Conservation (phyloP, 2,329 filamentous ascomycete species). For the Phialophora expanda region DNA sequence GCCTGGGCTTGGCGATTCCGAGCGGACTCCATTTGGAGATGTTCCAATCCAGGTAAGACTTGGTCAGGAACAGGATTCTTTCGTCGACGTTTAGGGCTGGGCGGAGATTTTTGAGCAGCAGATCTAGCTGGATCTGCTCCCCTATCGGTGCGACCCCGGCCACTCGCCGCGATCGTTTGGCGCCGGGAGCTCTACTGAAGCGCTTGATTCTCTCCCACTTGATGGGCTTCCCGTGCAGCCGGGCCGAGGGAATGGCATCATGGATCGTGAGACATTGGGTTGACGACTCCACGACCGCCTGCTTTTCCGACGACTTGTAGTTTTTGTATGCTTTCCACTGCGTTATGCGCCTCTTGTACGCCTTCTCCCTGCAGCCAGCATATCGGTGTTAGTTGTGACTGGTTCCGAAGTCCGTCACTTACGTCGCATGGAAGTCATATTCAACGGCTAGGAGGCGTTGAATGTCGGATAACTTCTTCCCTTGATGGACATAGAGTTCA, state of each 20-base stretch:
- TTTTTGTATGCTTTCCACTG: constrained; percentile 22
- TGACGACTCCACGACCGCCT: constrained; percentile 9
- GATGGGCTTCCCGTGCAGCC: constrained; percentile 16
- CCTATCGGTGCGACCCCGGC: constrained; percentile 13
- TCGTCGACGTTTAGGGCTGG: constrained; percentile 11
- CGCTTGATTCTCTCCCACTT: constrained; percentile 24
- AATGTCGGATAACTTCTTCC: constrained; percentile 18
- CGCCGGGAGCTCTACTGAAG: constrained; percentile 11
- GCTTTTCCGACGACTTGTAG: constrained; percentile 17
- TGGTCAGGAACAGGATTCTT: constrained; percentile 18
- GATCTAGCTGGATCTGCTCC: constrained; percentile 18
- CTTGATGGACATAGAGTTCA: constrained; percentile 22
- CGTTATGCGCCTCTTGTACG: constrained; percentile 21
- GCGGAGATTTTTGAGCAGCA: constrained; percentile 5
- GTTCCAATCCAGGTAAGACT: constrained; percentile 24
- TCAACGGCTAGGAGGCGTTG: constrained; percentile 14
- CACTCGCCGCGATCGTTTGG: constrained; percentile 3
- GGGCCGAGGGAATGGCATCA: neutral
- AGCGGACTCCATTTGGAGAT: constrained; percentile 16
- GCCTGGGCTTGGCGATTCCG: constrained; percentile 7
- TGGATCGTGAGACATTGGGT: neutral
- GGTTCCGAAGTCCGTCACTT: neutral
- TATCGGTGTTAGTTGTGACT: neutral
- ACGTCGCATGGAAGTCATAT: constrained; percentile 22
- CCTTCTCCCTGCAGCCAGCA: constrained; percentile 16